phyloP scores from a whole-genome alignment of 2,329 filamentous ascomycete species.

The Neurospora crassa region DNA sequence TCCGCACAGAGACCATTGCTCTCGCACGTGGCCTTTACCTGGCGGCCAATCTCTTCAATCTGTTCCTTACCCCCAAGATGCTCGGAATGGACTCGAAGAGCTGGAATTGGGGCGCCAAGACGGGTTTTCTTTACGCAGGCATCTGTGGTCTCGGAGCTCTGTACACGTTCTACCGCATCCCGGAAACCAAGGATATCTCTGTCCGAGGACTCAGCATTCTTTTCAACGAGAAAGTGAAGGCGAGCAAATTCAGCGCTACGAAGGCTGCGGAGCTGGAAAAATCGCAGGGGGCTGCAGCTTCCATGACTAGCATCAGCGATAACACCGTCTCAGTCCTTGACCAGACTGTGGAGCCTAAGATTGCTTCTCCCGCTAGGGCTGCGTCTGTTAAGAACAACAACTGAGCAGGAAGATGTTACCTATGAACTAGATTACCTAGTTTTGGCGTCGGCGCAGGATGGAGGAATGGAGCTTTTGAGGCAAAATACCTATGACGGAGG shows the following conservation, averaged over 20 bases:
- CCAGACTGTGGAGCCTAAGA: neutral
- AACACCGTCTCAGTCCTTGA: neutral
- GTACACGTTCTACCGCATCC: conserved; percentile 17
- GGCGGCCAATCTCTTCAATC: conserved; percentile 12
- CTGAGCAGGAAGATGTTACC: neutral
- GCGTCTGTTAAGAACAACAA: neutral
- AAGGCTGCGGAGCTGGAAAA: conserved; percentile 6
- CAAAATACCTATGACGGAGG: neutral
- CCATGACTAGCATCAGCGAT: neutral
- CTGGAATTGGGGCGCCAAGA: conserved; percentile 15
- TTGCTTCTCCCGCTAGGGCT: neutral
- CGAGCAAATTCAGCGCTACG: neutral
- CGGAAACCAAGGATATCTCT: conserved; percentile 16
- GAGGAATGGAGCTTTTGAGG: neutral
- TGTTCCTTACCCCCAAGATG: conserved; percentile 18
- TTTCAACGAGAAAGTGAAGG: conserved; percentile 14
- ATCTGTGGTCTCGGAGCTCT: conserved; percentile 33
- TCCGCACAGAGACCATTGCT: conserved; percentile 14
- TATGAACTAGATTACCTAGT: neutral
- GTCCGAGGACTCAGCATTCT: conserved; percentile 17
- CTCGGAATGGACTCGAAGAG: conserved; percentile 7
- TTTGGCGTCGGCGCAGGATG: neutral
- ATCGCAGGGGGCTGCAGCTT: neutral
- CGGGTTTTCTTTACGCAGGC: conserved; percentile 16
- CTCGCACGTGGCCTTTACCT: conserved; percentile 16